These are phyloP conservation scores for Macrolepiota albuminosa DNA, from an alignment of 768 basidiomycete genomes.

Conservation along the genomic window DNA sequence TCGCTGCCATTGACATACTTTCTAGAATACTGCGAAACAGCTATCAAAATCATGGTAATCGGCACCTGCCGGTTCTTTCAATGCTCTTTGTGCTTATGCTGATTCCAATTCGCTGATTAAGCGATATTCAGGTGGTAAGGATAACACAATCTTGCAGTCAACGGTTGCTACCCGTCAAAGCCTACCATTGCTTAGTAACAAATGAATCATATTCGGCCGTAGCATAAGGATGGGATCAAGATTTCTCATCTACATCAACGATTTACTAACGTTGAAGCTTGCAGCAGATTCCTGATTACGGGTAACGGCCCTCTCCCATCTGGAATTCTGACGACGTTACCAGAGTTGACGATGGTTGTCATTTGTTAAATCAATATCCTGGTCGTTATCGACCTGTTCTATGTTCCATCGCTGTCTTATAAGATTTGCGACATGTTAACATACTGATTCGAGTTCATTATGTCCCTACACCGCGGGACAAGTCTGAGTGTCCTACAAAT, in stretches of 20 bases:
- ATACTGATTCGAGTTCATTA: neutral
- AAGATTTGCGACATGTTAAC: neutral
- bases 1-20: neutral
- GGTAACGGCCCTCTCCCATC: neutral
- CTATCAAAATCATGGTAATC: too few relatives aligned
- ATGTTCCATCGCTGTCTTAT: neutral
- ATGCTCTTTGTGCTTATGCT: neutral
- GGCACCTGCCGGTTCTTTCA: too few relatives aligned
- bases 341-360: neutral
- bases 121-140: neutral
- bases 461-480: neutral
- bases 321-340: neutral
- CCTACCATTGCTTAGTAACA: neutral
- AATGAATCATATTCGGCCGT: neutral
- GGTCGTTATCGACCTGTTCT: neutral
- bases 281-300: neutral
- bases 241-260: neutral
- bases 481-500: neutral
- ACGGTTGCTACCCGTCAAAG: neutral
- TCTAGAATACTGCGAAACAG: too few relatives aligned
- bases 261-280: neutral
- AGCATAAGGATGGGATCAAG: neutral
- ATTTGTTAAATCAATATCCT: neutral
- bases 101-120: neutral
- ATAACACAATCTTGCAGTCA: neutral